Evolutionary conservation across 2,329 filamentous ascomycete genomes (phyloP).

Genomic region (Thelonectria blattea): DNA sequence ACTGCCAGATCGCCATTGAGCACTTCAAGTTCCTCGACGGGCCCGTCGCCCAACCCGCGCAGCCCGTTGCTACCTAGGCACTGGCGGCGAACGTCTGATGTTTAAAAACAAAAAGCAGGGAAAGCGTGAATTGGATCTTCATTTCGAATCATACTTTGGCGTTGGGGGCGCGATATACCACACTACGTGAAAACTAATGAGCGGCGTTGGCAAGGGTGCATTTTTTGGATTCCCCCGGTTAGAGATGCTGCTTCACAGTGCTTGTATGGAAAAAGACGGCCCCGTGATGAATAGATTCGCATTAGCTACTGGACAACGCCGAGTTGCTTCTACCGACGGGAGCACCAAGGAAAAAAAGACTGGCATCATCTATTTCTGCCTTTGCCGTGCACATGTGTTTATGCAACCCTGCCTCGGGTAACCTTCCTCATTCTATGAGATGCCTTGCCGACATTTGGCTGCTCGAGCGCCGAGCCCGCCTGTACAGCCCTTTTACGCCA

Average conservation of each 20-base stretch:
- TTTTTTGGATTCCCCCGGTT: slow-evolving; percentile 16
- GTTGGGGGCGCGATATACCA: slow-evolving; percentile 39
- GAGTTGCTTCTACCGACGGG: neutral
- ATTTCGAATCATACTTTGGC: slow-evolving; percentile 23
- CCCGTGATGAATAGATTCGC: slow-evolving; percentile 5
- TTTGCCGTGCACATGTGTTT: slow-evolving; percentile 11
- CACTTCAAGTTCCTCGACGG: slow-evolving; percentile 76
- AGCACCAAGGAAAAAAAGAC: neutral
- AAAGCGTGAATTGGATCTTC: slow-evolving; percentile 4
- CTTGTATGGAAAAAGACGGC: slow-evolving; percentile 7
- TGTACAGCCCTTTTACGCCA: slow-evolving; percentile 27
- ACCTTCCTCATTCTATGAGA: slow-evolving; percentile 17
- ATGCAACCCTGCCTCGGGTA: neutral
- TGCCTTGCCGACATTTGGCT: slow-evolving; percentile 6
- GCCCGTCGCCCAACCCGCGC: slow-evolving; percentile 35
- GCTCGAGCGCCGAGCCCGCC: slow-evolving; percentile 2
- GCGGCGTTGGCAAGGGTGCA: slow-evolving; percentile 13
- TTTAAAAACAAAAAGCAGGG: neutral
- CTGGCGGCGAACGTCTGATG: neutral
- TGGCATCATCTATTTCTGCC: slow-evolving; percentile 14
- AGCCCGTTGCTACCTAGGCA: slow-evolving; percentile 6
- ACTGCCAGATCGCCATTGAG: slow-evolving; percentile 84
- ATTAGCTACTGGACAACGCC: neutral
- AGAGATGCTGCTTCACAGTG: slow-evolving; percentile 18
- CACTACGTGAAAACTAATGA: slow-evolving; percentile 21